A percentile compares a stretch with the other conserved stretches of the same genome.
phyloP scores from a whole-genome alignment of 441 rosid genomes.

The Gossypium gossypioides region DNA sequence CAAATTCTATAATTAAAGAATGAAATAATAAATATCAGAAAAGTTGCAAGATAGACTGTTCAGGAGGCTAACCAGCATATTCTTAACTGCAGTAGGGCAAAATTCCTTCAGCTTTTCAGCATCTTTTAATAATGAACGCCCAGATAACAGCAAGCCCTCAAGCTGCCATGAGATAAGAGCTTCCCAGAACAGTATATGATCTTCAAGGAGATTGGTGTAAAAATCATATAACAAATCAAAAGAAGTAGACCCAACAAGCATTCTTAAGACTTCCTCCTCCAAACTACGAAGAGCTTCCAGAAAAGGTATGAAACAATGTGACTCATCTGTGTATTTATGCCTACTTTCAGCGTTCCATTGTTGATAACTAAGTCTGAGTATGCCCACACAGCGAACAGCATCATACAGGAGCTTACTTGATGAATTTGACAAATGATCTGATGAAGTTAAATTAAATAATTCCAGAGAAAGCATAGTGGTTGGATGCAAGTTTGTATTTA shows the following conservation, averaged over 20 bases:
- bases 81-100: slow-evolving; percentile 47
- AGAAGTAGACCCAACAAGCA: slow-evolving; percentile 46
- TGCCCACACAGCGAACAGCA: slow-evolving; percentile 48
- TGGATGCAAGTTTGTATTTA: slow-evolving; percentile 36
- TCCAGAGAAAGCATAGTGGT: slow-evolving; percentile 57
- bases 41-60: neutral
- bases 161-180: slow-evolving; percentile 36
- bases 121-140: slow-evolving; percentile 61
- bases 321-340: slow-evolving; percentile 28
- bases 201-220: slow-evolving; percentile 52
- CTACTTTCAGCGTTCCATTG: slow-evolving; percentile 67
- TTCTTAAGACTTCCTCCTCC: slow-evolving; percentile 52
- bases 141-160: slow-evolving; percentile 44
- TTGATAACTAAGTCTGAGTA: slow-evolving; percentile 57
- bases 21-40: neutral
- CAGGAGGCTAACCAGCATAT: slow-evolving; percentile 46
- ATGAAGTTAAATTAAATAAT: slow-evolving; percentile 39
- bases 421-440: slow-evolving; percentile 25
- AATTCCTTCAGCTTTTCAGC: slow-evolving; percentile 39
- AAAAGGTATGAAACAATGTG: slow-evolving; percentile 35
- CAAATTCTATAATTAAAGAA: neutral
- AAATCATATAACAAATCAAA: slow-evolving; percentile 39
- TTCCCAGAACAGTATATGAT: slow-evolving; percentile 69
- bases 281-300: slow-evolving; percentile 47
- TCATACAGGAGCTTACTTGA: slow-evolving; percentile 31